Evolutionary conservation across 495 filamentous ascomycete genomes (phyloP).

Genomic region (Bryoglossum gracile): DNA sequence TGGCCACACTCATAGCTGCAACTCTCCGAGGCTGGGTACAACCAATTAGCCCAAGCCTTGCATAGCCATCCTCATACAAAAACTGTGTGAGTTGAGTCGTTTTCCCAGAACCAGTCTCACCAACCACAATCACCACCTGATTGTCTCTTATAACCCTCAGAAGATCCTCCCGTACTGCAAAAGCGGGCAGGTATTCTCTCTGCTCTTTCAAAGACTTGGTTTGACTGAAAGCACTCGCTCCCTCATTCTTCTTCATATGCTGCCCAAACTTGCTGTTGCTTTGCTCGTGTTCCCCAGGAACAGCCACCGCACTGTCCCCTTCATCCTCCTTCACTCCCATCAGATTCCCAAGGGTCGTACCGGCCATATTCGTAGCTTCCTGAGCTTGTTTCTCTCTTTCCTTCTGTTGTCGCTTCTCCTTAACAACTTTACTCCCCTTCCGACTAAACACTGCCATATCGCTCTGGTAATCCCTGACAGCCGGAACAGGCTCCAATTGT

Average conservation of each 20-base stretch:
- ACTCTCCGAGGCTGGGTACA: constrained; percentile 95
- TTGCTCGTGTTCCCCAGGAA: constrained; percentile 65
- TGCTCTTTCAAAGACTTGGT: constrained; percentile 89
- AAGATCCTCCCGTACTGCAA: constrained; percentile 95
- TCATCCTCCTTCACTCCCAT: constrained; percentile 96
- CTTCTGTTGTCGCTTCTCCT: constrained; percentile 81
- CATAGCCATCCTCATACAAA: constrained; percentile 89
- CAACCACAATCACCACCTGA: constrained; percentile 93
- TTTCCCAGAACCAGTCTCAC: constrained; percentile 94
- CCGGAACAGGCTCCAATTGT: constrained; percentile 90
- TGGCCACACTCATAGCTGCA: constrained; percentile 97
- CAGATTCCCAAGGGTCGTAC: constrained; percentile 85
- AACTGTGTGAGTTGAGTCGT: constrained; percentile 97
- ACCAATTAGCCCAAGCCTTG: constrained; percentile 78
- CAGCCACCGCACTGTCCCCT: constrained; percentile 75
- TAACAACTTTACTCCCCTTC: constrained; percentile 90
- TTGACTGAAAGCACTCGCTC: constrained; percentile 85
- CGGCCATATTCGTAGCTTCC: constrained; percentile 87
- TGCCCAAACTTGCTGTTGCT: constrained; percentile 77
- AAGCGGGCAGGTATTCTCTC: constrained; percentile 88
- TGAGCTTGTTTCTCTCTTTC: constrained; percentile 94
- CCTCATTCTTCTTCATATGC: constrained; percentile 82
- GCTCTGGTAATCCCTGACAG: constrained; percentile 88
- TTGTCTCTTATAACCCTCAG: constrained; percentile 92
- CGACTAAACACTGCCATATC: constrained; percentile 98